These are phyloP conservation scores for Geranium rotundifolium DNA, from an alignment of 345 rosid species.

Conservation along the genomic window DNA sequence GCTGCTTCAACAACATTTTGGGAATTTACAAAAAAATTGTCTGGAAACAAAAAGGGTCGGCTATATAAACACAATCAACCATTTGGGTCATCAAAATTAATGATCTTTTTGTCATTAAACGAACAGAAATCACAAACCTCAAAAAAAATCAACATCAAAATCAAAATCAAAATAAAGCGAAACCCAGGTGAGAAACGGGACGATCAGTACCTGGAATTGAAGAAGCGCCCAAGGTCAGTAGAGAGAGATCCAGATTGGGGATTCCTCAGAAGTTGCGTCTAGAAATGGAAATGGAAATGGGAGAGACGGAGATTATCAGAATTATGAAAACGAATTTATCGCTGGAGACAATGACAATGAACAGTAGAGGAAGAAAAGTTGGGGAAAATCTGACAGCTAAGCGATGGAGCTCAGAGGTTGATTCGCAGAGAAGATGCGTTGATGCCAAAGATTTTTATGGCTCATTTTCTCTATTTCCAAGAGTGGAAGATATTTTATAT, in stretches of 20 bases:
- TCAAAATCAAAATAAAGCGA: background rate
- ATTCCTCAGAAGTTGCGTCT: slow-evolving; percentile 6
- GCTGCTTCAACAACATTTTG: background rate
- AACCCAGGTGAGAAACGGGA: slow-evolving; percentile 1
- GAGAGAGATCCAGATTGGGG: slow-evolving; percentile 22
- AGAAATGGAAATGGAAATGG: too few relatives aligned
- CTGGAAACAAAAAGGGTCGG: background rate
- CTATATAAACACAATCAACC: background rate
- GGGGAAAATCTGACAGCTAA: too few relatives aligned
- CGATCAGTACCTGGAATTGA: slow-evolving; percentile 21
- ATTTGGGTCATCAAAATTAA: background rate
- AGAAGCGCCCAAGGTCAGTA: slow-evolving; percentile 11
- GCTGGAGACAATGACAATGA: too few relatives aligned
- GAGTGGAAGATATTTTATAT: too few relatives aligned
- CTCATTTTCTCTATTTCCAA: too few relatives aligned
- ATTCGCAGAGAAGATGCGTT: too few relatives aligned
- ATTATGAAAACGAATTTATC: too few relatives aligned
- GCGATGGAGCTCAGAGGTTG: too few relatives aligned
- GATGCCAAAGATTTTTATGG: too few relatives aligned
- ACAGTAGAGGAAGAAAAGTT: too few relatives aligned
- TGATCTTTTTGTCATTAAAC: background rate
- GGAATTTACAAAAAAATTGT: background rate
- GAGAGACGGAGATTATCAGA: too few relatives aligned
- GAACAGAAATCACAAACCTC: background rate
- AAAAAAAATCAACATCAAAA: background rate